These are phyloP conservation scores for Colletotrichum spaethianum DNA, from an alignment of 2,329 filamentous ascomycete genomes.

Conservation along the genomic window DNA sequence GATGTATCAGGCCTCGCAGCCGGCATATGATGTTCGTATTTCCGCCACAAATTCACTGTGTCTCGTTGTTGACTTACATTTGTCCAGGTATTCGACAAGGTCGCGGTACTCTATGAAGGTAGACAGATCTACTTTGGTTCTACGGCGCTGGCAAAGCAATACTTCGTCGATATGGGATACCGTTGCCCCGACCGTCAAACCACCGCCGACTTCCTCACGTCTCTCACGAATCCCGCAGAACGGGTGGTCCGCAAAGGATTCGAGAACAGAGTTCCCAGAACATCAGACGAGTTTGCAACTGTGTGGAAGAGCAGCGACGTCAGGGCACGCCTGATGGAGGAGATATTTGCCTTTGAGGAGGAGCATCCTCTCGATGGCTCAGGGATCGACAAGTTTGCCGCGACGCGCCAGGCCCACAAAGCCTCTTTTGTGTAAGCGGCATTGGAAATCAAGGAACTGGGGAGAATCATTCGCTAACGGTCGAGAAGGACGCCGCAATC, in stretches of 20 bases:
- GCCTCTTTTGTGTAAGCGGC: slow-evolving; percentile 70
- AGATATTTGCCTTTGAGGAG: slow-evolving; percentile 24
- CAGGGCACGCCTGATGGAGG: slow-evolving; percentile 18
- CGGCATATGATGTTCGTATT: neutral
- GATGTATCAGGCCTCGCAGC: slow-evolving; percentile 58
- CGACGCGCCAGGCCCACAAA: slow-evolving; percentile 25
- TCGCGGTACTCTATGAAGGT: neutral
- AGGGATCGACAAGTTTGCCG: slow-evolving; percentile 15
- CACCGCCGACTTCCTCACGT: neutral
- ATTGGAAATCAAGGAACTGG: too few relatives aligned
- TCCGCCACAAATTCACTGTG: too few relatives aligned
- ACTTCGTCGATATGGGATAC: slow-evolving; percentile 74
- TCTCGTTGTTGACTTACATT: neutral
- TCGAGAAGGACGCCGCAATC: slow-evolving; percentile 44
- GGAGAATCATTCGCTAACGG: too few relatives aligned
- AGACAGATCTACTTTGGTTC: neutral
- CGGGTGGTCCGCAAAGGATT: slow-evolving; percentile 69
- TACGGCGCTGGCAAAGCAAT: neutral
- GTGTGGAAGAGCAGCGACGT: slow-evolving; percentile 28
- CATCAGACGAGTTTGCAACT: slow-evolving; percentile 65
- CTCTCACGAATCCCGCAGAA: neutral
- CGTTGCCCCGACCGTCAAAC: slow-evolving; percentile 1
- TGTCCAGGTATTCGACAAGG: neutral
- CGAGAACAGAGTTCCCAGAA: slow-evolving; percentile 68
- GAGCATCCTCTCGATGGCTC: slow-evolving; percentile 29